Evolutionary conservation across 2,329 filamentous ascomycete species (phyloP), one percentile per base, ranked within the genome.

Genomic region (Grosmannia penicillata): DNA sequence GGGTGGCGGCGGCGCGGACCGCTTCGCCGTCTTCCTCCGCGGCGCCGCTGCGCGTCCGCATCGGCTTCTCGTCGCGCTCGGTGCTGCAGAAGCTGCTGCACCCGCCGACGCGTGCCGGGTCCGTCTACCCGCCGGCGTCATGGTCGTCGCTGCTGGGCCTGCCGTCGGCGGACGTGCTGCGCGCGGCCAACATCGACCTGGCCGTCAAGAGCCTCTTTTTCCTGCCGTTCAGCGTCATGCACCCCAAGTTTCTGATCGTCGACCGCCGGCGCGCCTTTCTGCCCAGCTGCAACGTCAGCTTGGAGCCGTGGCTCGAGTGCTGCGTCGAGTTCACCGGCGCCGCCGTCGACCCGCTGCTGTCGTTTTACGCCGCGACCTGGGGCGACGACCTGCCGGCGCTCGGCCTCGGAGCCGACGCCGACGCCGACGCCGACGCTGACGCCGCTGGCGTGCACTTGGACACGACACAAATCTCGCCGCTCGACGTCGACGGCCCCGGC

Each of bases 291-390:
- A 93, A 93, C 48, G 73, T 93, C 5, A 86, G 80, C 50, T 91
- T 81, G 81, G 84, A 91, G 55, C 58, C 73, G n/a, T 93, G 84
- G 84, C 78, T 89, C 21, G 84, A 93, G 54, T 81, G 78, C 0
- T 83, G 78, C 40, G 60, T 89, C 4, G 72, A 75, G 39, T 56
- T 89, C 10, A 63, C 64, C 7, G 82, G 82, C 0, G 61, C 66
- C 0, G 63, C 79, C 1, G 72, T 85, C 1, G 48, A 54, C 4
- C 62, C 68, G n/a, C 68, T 91, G 28, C 46, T 81, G 30, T 53
- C 61, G 2, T 89, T 89, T 50, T 85, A 82, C 56, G 53, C 62
- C 8, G 53, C 59, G 2, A 78, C 84, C n/a, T 91, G 84, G 84
- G 68, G 62, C 9, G 56, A 49, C 17, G 51, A 49, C 8, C 33